phyloP scores from a whole-genome alignment of 441 rosid species.

The Euphorbia corollata region DNA sequence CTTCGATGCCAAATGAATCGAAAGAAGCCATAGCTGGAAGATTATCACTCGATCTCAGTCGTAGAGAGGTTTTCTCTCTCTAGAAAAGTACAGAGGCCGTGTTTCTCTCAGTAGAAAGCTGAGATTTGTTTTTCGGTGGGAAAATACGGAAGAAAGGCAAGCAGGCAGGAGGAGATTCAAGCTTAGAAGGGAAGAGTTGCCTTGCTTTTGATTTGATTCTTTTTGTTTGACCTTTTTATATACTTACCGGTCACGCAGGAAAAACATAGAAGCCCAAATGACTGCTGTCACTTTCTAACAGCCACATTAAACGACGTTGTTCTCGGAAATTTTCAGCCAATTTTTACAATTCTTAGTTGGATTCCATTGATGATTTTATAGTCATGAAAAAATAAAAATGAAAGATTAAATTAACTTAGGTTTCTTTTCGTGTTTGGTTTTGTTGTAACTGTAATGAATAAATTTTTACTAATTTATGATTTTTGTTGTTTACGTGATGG shows the following conservation, averaged over 20 bases:
- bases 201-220: not conserved
- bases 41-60: not conserved
- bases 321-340: not conserved
- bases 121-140: not conserved
- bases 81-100: not conserved
- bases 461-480: too few species aligned
- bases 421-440: too few species aligned
- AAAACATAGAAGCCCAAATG: not conserved
- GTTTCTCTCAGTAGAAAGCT: not conserved
- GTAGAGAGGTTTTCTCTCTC: not conserved
- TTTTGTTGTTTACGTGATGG: too few species aligned
- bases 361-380: not conserved
- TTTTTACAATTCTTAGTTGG: not conserved
- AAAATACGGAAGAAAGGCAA: too few species aligned
- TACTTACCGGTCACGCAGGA: slow-evolving; percentile 15
- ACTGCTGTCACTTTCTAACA: slow-evolving; percentile 8
- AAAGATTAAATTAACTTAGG: too few species aligned
- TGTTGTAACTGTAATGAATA: too few species aligned
- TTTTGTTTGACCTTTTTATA: slow-evolving; percentile 17
- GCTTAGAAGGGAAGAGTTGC: slow-evolving; percentile 9
- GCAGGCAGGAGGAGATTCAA: slow-evolving; percentile 10
- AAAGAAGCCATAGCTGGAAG: slow-evolving; percentile 39
- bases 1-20: slow-evolving; percentile 46
- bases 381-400: too few species aligned
- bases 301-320: not conserved